Evolutionary conservation across 805 yeast genomes (phyloP).

Genomic region (Suhomyces prunicola): DNA sequence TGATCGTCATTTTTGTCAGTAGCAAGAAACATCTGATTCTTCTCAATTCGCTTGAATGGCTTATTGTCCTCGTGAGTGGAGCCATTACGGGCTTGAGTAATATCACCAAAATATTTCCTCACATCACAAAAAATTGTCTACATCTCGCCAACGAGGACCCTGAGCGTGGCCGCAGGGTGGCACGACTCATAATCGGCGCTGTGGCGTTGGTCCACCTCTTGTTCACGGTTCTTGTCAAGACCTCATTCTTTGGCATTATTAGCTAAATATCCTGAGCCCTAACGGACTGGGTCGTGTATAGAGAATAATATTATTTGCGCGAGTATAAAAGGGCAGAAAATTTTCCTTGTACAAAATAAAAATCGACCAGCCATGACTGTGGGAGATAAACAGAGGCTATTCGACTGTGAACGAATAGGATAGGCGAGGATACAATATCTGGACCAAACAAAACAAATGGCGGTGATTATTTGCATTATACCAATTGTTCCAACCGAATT

Average conservation of each 20-base stretch:
- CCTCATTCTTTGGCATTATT: slow-evolving; percentile 54
- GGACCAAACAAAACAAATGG: slow-evolving; percentile 13
- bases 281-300: slow-evolving; percentile 8
- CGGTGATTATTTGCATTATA: slow-evolving; percentile 49
- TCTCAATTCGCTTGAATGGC: slow-evolving; percentile 59
- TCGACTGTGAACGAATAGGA: slow-evolving; percentile 6
- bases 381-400: slow-evolving; percentile 8
- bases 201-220: slow-evolving; percentile 51
- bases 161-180: slow-evolving; percentile 34
- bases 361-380: slow-evolving; percentile 1
- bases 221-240: slow-evolving; percentile 62
- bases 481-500: slow-evolving; percentile 64
- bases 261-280: slow-evolving; percentile 5
- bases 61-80: slow-evolving; percentile 58
- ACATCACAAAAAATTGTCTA: slow-evolving; percentile 33
- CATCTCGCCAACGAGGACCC: slow-evolving; percentile 24
- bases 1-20: slow-evolving; percentile 53
- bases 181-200: slow-evolving; percentile 32
- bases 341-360: slow-evolving; percentile 1
- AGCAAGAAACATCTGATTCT: slow-evolving; percentile 29
- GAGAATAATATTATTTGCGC: not conserved
- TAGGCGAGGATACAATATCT: not conserved
- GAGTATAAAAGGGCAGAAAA: slow-evolving; percentile 5
- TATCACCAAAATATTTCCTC: slow-evolving; percentile 43
- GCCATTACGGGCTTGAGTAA: slow-evolving; percentile 58